Conservation (phyloP, 108 stramenopile species). For the Cyclotella sp. region DNA sequence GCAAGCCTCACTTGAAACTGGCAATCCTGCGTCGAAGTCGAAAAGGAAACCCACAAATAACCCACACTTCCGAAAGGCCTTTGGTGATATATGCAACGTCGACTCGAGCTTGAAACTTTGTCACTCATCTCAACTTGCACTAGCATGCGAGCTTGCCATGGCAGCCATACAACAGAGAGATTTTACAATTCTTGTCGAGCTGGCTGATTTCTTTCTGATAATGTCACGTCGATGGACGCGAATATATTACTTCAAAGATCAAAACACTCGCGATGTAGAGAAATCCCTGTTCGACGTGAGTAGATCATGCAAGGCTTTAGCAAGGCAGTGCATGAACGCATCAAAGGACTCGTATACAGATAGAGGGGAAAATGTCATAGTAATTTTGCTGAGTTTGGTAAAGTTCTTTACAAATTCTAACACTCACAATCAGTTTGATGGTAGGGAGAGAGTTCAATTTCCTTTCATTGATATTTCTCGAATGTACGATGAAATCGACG, state of each 20-base stretch:
- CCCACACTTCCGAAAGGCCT: constrained; percentile 13
- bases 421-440: not conserved
- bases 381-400: not conserved
- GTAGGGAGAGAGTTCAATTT: not conserved
- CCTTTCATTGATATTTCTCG: constrained; percentile 24
- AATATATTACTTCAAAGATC: constrained; percentile 18
- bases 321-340: not conserved
- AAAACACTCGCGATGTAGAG: constrained; percentile 6
- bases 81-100: constrained; percentile 13
- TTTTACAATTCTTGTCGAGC: constrained; percentile 13
- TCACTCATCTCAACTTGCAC: constrained; percentile 42
- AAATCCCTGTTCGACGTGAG: not conserved
- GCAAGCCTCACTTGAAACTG: not conserved
- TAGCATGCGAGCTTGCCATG: constrained; percentile 34
- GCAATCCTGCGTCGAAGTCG: not conserved
- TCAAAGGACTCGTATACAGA: not conserved
- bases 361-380: not conserved
- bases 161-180: constrained; percentile 31
- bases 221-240: constrained; percentile 31
- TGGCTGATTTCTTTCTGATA: constrained; percentile 33
- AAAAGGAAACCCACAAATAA: constrained; percentile 1
- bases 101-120: constrained; percentile 20
- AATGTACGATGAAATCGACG: constrained; percentile 9
- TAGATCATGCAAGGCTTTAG: not conserved
- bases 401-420: constrained; percentile 13